Evolutionary conservation across 768 basidiomycete species (phyloP).

Genomic region (Cubamyces lactineus): DNA sequence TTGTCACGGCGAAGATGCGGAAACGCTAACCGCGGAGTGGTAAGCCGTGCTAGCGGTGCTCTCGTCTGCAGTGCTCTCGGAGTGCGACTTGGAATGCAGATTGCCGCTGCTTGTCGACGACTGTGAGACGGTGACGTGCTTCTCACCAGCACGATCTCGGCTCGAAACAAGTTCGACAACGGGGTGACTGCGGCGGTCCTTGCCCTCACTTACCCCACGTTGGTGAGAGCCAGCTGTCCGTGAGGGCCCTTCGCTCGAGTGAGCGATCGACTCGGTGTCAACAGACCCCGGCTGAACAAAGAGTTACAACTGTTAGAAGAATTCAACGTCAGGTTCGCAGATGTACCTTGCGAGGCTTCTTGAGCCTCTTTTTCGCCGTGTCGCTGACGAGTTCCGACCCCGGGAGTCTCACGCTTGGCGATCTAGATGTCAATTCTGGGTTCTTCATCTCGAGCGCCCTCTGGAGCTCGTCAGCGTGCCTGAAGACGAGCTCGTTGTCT

Average conservation of each 20-base stretch:
- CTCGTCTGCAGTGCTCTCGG: not conserved
- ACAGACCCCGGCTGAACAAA: not conserved
- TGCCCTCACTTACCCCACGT: no score
- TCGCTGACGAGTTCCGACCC: not conserved
- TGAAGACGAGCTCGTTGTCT: not conserved
- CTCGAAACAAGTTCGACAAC: no score
- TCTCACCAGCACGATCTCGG: no score
- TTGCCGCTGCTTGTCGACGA: no score
- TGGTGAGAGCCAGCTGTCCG: no score
- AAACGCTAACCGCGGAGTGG: constrained; percentile 5
- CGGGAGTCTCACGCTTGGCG: no score
- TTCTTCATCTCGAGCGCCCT: not conserved
- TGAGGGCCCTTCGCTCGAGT: no score
- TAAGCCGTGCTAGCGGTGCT: not conserved
- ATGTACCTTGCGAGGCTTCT: constrained; percentile 2
- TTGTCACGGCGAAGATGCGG: not conserved
- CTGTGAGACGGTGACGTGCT: no score
- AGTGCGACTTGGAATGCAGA: no score
- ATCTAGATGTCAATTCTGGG: no score
- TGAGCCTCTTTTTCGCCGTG: constrained; percentile 1
- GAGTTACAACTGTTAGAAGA: not conserved
- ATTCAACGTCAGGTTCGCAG: not conserved
- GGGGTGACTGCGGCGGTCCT: no score
- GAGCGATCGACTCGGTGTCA: no score
- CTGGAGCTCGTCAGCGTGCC: constrained; percentile 1